Percentiles rank a stretch among this genome's conserved stretches.
phyloP scores from a whole-genome alignment of 345 rosid species.

The Chamaenerion angustifolium region DNA sequence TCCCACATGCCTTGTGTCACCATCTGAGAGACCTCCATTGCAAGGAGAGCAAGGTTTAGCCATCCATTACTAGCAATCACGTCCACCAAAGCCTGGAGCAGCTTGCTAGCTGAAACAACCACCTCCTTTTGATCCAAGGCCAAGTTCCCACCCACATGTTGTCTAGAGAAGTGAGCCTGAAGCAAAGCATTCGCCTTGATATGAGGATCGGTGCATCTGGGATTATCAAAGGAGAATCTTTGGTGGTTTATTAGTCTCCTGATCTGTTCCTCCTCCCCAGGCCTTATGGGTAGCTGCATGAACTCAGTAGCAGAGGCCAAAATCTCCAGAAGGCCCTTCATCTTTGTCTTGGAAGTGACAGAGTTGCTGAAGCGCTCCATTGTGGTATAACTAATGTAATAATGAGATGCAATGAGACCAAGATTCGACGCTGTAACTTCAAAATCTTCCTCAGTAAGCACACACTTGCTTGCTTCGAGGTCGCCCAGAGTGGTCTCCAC shows the following conservation, averaged over 20 bases:
- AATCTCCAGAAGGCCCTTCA: conserved; percentile 87
- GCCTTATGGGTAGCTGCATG: conserved; percentile 58
- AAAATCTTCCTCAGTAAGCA: conserved; percentile 64
- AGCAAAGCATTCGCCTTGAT: conserved; percentile 84
- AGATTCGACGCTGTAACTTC: conserved; percentile 71
- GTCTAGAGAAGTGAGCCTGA: conserved; percentile 93
- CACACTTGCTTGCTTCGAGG: conserved; percentile 73
- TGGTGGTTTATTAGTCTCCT: conserved; percentile 72
- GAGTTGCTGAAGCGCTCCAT: conserved; percentile 85
- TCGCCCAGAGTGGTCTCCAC: conserved; percentile 74
- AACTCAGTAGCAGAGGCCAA: conserved; percentile 86
- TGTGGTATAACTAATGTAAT: conserved; percentile 75
- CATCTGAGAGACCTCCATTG: conserved; percentile 94
- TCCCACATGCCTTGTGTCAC: conserved; percentile 97
- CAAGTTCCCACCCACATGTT: conserved; percentile 51
- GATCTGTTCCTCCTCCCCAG: conserved; percentile 81
- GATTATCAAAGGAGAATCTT: conserved; percentile 80
- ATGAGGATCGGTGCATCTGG: conserved; percentile 63
- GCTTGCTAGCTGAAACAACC: conserved; percentile 53
- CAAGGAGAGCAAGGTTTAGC: conserved; percentile 79
- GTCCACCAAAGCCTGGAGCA: conserved; percentile 86
- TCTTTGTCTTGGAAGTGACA: conserved; percentile 70
- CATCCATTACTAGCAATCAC: conserved; percentile 86
- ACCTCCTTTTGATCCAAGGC: conserved; percentile 75
- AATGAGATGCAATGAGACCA: conserved; percentile 82